A percentile compares a stretch with the other conserved stretches of the same genome.
These are phyloP conservation scores for Leccinum fibrillosum DNA, from an alignment of 768 basidiomycete genomes.

Conservation along the genomic window DNA sequence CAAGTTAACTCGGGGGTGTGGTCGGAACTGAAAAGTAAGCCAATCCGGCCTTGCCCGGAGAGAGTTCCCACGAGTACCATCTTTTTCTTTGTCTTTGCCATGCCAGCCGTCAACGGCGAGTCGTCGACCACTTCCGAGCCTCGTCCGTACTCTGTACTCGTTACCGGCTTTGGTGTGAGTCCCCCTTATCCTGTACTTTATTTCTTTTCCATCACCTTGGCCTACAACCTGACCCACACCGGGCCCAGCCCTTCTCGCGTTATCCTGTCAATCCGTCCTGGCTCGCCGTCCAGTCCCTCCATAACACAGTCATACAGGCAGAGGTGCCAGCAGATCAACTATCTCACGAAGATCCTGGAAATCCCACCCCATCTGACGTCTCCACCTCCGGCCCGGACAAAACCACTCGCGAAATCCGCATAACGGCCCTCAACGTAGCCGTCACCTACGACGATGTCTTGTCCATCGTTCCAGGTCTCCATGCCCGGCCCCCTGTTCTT, in stretches of 20 bases:
- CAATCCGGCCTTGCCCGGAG: slow-evolving; percentile 11
- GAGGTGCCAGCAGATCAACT: slow-evolving; percentile 32
- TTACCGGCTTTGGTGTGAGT: slow-evolving; percentile 57
- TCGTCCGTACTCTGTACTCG: slow-evolving; percentile 42
- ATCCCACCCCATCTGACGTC: not conserved
- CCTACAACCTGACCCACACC: slow-evolving; percentile 16
- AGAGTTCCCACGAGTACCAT: slow-evolving; percentile 3
- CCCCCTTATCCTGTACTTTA: slow-evolving; percentile 20
- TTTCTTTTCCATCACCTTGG: slow-evolving; percentile 19
- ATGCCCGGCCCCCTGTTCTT: slow-evolving; percentile 53
- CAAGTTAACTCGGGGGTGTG: slow-evolving; percentile 1
- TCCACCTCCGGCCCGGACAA: slow-evolving; percentile 7
- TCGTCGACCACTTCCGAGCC: slow-evolving; percentile 22
- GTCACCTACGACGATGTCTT: slow-evolving; percentile 58
- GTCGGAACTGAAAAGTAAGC: slow-evolving; percentile 1
- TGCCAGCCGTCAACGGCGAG: slow-evolving; percentile 31
- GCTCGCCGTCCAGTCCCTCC: slow-evolving; percentile 62
- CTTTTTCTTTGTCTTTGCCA: slow-evolving; percentile 6
- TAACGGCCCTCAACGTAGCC: slow-evolving; percentile 57
- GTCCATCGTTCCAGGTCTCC: slow-evolving; percentile 52
- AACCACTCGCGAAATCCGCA: slow-evolving; percentile 46
- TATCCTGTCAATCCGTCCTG: slow-evolving; percentile 66
- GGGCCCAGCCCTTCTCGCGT: slow-evolving; percentile 51
- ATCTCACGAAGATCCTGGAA: slow-evolving; percentile 14
- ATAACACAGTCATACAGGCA: slow-evolving; percentile 48